Evolutionary conservation across 495 filamentous ascomycete genomes (phyloP), one percentile per base, ranked within the genome.

Genomic region (Sabuloglossum arenarium): DNA sequence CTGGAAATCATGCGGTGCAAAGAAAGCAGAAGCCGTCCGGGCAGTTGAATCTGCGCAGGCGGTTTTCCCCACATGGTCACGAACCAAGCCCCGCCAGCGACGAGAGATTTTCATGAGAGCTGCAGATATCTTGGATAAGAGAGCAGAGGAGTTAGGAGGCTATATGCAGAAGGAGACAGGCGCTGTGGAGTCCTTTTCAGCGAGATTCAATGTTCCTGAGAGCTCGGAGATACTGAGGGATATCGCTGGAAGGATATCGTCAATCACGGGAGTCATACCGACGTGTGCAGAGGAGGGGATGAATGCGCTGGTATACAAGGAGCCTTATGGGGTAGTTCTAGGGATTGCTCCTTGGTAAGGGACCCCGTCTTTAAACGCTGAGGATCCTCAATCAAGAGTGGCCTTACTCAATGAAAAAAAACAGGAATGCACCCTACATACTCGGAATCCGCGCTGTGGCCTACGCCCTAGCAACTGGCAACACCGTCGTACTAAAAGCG

Each of bases 271-370:
- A 2, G 66, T 65, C 11, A 73, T 88, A 29, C 84, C 85, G 0
- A 69, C 71, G 10, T 69, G 75, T 8, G 61, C 65, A 1, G 65
- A 79, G 23, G 69, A 76, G n/a, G 75, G 75, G 6, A 71, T 70
- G 39, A 71, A 73, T n/a, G 82, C 83, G 0, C 71, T 94, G 62
- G 69, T 94, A n/a, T 68, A 79, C 51, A 84, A 81, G 61, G 83
- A 93, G 65, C 88, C 88, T 4, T 87, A 79, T 60, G 88, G 88
- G 21, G 86, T 91, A 27, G 68, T 89, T 1, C 70, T 95, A 14
- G 79, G 76, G 29, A 86, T 93, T 67, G 87, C 86, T 21, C 87
- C 89, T 29, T 94, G 89, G 85, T 86, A 72, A 60, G 68, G 55
- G n/a, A 29, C 21, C 12, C 5, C 16, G 16, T 46, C 34, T 32